Conservation (phyloP, 2,329 filamentous ascomycete genomes). For the Talaromyces sp. region DNA sequence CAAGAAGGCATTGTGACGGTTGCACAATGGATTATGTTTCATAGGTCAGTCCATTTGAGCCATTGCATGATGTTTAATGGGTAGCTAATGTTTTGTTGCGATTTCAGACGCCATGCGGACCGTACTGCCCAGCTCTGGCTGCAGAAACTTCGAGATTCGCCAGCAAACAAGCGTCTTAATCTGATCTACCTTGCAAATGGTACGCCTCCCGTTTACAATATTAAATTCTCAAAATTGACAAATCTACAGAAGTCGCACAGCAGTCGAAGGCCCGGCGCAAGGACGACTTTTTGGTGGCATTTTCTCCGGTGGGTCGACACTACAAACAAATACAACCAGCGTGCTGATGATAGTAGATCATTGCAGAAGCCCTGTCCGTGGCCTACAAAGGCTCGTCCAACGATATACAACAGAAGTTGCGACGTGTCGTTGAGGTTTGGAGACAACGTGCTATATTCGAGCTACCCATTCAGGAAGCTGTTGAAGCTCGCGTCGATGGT, state of each 20-base stretch:
- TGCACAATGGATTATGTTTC: slow-evolving; percentile 99
- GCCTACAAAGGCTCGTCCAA: slow-evolving; percentile 84
- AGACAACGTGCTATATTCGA: slow-evolving; percentile 82
- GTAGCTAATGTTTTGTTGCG: not conserved
- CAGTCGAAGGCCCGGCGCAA: slow-evolving; percentile 91
- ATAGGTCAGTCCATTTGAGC: slow-evolving; percentile 60
- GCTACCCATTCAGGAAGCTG: slow-evolving; percentile 66
- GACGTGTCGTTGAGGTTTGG: slow-evolving; percentile 92
- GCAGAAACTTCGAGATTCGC: slow-evolving; percentile 79
- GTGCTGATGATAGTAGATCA: slow-evolving; percentile 47
- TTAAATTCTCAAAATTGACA: slow-evolving; percentile 15
- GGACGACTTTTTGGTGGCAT: slow-evolving; percentile 86
- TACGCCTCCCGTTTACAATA: slow-evolving; percentile 38
- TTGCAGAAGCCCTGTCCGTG: slow-evolving; percentile 82
- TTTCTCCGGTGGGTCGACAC: slow-evolving; percentile 58
- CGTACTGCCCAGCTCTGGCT: slow-evolving; percentile 89
- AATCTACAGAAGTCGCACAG: slow-evolving; percentile 74
- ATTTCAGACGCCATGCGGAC: slow-evolving; percentile 75
- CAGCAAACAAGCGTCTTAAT: slow-evolving; percentile 78
- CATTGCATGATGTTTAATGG: not conserved
- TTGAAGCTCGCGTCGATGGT: slow-evolving; percentile 78
- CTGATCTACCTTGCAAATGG: slow-evolving; percentile 93
- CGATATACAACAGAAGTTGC: slow-evolving; percentile 82
- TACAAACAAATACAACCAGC: not conserved
- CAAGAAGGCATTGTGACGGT: slow-evolving; percentile 96